These are phyloP conservation scores for Pistacia vera DNA, from an alignment of 345 rosid species.

Conservation along the genomic window DNA sequence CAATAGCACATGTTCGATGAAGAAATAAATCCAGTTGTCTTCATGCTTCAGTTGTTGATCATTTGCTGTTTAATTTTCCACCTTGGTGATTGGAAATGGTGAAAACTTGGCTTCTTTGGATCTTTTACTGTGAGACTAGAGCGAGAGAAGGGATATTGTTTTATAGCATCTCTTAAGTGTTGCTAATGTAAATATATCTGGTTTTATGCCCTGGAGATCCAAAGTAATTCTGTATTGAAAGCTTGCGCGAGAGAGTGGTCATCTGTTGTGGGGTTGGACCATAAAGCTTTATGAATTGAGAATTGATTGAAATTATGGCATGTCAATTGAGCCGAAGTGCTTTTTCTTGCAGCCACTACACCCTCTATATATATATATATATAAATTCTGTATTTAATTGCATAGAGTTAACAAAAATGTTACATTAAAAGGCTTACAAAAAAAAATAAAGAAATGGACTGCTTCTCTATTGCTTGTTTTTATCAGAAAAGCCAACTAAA, in stretches of 20 bases:
- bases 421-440: not conserved
- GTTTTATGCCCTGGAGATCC: not conserved
- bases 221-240: not conserved
- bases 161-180: not conserved
- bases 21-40: not conserved
- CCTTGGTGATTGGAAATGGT: not conserved
- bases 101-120: not conserved
- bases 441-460: not conserved
- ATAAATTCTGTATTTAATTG: not conserved
- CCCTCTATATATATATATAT: not conserved
- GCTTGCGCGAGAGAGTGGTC: not conserved
- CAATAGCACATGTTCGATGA: not conserved
- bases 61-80: not conserved
- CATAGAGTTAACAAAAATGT: conserved; percentile 6
- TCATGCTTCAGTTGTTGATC: conserved; percentile 1
- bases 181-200: not conserved
- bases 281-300: not conserved
- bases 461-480: not conserved
- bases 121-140: not conserved
- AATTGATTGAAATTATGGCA: not conserved
- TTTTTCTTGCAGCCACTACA: not conserved
- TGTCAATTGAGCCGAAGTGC: conserved; percentile 1
- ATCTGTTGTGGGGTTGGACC: conserved; percentile 1
- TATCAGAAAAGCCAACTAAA: no score
- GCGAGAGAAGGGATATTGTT: not conserved